Evolutionary conservation across 495 filamentous ascomycete species (phyloP).

Genomic region (Neurospora pannonica): DNA sequence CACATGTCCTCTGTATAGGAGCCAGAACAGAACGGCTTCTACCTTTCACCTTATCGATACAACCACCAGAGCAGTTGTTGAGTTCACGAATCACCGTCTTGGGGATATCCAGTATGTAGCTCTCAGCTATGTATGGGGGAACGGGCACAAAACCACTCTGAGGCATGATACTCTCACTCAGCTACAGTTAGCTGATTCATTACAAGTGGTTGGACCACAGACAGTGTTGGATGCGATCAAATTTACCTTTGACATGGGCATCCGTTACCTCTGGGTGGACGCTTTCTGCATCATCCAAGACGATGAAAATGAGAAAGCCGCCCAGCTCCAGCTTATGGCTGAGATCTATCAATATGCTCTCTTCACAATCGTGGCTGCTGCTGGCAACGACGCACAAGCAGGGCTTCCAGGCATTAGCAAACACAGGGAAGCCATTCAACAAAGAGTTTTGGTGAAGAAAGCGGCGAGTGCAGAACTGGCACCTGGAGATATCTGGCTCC

Average conservation of each 20-base stretch:
- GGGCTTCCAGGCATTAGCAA: background rate
- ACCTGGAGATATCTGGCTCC: background rate
- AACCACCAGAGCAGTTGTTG: background rate
- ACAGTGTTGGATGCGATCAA: background rate
- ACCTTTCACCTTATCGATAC: background rate
- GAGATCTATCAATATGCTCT: background rate
- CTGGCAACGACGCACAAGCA: background rate
- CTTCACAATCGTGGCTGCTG: background rate
- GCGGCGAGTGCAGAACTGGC: background rate
- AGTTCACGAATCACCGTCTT: background rate
- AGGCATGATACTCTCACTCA: background rate
- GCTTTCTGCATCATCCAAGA: conserved; percentile 22
- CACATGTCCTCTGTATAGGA: background rate
- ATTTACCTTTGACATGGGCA: background rate
- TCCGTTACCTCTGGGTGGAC: conserved; percentile 14
- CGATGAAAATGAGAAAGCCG: conserved; percentile 16
- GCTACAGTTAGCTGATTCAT: background rate
- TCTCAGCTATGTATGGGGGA: background rate
- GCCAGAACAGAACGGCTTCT: background rate
- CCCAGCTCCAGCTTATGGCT: conserved; percentile 18
- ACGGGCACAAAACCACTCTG: background rate
- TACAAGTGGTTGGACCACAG: background rate
- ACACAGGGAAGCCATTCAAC: fast-evolving
- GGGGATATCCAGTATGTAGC: background rate
- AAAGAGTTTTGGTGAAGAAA: background rate